Base-by-base conservation (phyloP, 148 eudicot species). In the Linanthus parryae region DNA sequence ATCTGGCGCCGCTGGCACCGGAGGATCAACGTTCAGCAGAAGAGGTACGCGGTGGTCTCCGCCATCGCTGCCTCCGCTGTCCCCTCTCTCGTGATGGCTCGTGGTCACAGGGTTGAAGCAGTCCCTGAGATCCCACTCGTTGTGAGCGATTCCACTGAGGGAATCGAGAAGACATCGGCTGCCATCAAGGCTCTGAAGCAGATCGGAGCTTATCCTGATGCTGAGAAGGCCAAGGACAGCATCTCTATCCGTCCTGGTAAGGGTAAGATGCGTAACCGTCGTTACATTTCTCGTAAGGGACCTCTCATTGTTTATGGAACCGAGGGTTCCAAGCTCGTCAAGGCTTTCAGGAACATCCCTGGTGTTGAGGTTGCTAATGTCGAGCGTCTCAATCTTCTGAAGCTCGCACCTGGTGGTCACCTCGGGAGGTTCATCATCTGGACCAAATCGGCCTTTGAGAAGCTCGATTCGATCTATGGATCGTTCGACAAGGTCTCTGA, bases 401-500 rank as follows among this genome's bases (percentile, higher is more conserved):
- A 84, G 64, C 74, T 88, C 2, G 97, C 97, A 2, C 94, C 97
- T 7, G 97, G 97, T 15, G 97, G 94, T 6, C 97, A 88, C 43
- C 57, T 88, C 4, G 97, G 97, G 0, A 61, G 97, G 64, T 88
- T 88, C 44, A 70, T 88, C 23, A 65, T 88, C 47, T 88, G 96
- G 96, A 88, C 86, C 2, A 79, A 84, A 57, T 69, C 86, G 12
- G 96, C 96, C 0, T 79, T 81, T 24, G 89, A 88, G 83, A 88
- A 87, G 64, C 63, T 88, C 11, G 94, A 88, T 27, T 61, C 68
- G 21, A 77, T 84, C 41, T 88, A 88, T n/a, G 96, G 96, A 28
- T 65, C 83, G 1, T 82, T 84, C 15, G 94, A 84, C 36, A 84
- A 81, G 82, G 48, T 59, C 0, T 84, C 94, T 0, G 79, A 71